A percentile compares a stretch with the other conserved stretches of the same genome.
These are phyloP conservation scores for Hypoxylon sp. DNA, from an alignment of 2,329 filamentous ascomycete species.

Conservation along the genomic window DNA sequence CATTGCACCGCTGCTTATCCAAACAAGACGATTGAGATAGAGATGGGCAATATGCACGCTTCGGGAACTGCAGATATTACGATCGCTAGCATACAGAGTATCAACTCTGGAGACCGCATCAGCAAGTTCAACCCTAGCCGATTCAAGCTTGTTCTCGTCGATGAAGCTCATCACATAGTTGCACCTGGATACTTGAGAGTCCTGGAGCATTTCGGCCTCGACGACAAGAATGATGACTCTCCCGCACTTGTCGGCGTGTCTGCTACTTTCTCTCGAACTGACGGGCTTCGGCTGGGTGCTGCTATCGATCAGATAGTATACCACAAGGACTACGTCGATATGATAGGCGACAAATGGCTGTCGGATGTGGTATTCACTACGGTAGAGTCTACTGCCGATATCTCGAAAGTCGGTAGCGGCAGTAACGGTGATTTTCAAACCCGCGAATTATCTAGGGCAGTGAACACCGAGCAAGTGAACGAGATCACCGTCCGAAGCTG, in stretches of 20 bases:
- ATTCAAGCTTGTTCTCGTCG: constrained; percentile 94
- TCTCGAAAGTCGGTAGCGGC: constrained; percentile 77
- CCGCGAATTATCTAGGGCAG: constrained; percentile 80
- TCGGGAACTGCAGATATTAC: constrained; percentile 91
- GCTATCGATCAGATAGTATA: constrained; percentile 97
- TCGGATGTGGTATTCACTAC: constrained; percentile 95
- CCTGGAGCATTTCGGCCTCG: constrained; percentile 83
- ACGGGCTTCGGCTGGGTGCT: constrained; percentile 84
- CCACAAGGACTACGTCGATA: constrained; percentile 80
- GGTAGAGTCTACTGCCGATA: constrained; percentile 84
- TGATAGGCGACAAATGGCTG: constrained; percentile 88
- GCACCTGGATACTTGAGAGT: constrained; percentile 82
- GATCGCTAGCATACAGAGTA: constrained; percentile 88
- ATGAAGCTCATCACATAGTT: constrained; percentile 97
- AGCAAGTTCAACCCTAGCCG: constrained; percentile 81
- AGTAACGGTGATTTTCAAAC: constrained; percentile 84
- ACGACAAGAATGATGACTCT: constrained; percentile 62
- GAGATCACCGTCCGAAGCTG: constrained; percentile 88
- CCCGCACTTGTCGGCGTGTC: constrained; percentile 90
- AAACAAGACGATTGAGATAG: constrained; percentile 84
- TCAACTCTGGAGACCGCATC: constrained; percentile 83
- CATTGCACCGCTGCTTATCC: constrained; percentile 90
- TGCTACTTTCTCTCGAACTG: constrained; percentile 82
- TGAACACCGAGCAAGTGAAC: constrained; percentile 87
- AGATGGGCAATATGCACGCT: constrained; percentile 86